Evolutionary conservation across 1,139 yeast species (phyloP).

Genomic region (Kodamaea arcana): DNA sequence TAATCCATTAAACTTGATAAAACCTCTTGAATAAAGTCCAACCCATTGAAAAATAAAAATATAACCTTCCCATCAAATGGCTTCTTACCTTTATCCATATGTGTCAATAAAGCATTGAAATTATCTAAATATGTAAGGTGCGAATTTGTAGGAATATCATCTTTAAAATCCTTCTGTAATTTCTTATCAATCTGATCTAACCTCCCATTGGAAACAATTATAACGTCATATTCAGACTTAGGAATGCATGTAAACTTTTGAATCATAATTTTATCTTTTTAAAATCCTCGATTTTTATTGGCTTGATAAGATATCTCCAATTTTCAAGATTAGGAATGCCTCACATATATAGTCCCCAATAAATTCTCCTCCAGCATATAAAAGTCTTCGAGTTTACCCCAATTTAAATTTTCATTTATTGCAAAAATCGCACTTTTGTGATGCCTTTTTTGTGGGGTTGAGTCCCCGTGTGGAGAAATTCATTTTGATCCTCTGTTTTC

Average conservation of each 20-base stretch:
- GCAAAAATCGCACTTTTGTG: conserved; percentile 4
- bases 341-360: conserved; percentile 6
- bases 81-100: conserved; percentile 9
- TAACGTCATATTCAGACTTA: conserved; percentile 30
- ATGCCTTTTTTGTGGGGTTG: not conserved
- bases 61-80: conserved; percentile 29
- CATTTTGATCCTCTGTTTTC: not conserved
- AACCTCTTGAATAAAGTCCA: conserved; percentile 29
- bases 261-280: conserved; percentile 20
- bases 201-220: conserved; percentile 35
- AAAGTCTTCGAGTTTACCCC: not conserved
- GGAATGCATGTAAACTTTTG: conserved; percentile 37
- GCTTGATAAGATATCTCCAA: conserved; percentile 13
- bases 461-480: not conserved
- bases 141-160: conserved; percentile 26
- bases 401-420: not conserved
- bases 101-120: conserved; percentile 22
- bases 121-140: conserved; percentile 24
- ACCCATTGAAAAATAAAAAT: conserved; percentile 40
- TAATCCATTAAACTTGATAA: conserved; percentile 30
- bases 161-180: conserved; percentile 21
- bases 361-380: not conserved
- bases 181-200: conserved; percentile 29
- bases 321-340: conserved; percentile 6
- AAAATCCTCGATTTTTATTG: conserved; percentile 12